Base-by-base conservation (phyloP, 805 yeast species). In the Starmerella tilneyi region DNA sequence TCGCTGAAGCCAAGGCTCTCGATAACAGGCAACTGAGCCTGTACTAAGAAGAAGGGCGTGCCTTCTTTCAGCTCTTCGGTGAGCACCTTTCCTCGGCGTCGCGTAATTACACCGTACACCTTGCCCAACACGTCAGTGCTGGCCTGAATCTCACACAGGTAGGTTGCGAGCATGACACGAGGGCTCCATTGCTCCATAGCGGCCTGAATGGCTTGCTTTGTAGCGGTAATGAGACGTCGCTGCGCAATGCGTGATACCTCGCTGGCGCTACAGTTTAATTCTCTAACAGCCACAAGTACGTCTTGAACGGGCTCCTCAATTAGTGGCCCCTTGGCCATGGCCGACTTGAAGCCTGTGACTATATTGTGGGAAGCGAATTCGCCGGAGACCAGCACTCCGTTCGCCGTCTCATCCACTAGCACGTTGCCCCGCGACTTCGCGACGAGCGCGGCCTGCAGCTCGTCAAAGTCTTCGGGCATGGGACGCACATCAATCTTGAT, bases 11-110 rank as follows among this genome's bases (percentile, higher is more conserved):
- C 98, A 67, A 92, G 88, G 1, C 96, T 95, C 61, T 89, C 96
- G 8, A 84, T 81, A 20, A 92, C 96, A 0, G 99, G 98, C 20
- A 92, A 70, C 44, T 76, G 68, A 0, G 97, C 94, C 16, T 73
- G 77, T 46, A 92, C 76, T 23, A 83, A 83, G 70, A 92, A 92
- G 56, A 89, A 86, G 17, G 97, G 96, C 0, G 98, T 92, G 9
- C 99, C 99, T 61, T 92, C 98, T 59, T 92, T 88, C 84, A 92
- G 78, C 60, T 92, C 98, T 63, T 92, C 99, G 4, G 86, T 75
- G 2, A 81, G 73, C 45, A 92, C 83, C 42, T 74, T 67, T 23
- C 99, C 99, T 31, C 83, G 79, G 57, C 96, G 73, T 56, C 77
- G 77, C 52, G 94, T 95, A 20, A 92, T 84, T 16, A 89, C 97